Conservation (phyloP, 768 basidiomycete genomes). For the Mycena rosella region DNA sequence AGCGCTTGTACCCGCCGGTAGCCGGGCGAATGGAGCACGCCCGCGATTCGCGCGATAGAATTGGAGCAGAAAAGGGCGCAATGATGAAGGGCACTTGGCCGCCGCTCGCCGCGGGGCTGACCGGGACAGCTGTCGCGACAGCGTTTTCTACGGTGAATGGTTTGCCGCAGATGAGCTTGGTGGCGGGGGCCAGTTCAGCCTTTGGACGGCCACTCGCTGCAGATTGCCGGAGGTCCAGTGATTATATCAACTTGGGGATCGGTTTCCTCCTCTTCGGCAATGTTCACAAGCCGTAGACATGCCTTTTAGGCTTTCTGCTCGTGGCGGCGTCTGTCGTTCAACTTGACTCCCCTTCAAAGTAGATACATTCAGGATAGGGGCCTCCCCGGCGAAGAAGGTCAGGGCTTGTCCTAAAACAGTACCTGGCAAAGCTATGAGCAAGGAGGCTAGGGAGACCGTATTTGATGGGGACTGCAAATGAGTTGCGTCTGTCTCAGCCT, state of each 20-base stretch:
- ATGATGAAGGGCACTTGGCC: neutral
- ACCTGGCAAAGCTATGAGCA: neutral
- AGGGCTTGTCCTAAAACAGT: neutral
- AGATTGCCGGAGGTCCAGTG: too few relatives aligned
- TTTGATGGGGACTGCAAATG: neutral
- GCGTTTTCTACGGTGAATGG: neutral
- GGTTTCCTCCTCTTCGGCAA: neutral
- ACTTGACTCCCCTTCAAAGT: neutral
- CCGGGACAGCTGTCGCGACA: neutral
- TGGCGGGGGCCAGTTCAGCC: neutral
- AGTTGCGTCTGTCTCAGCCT: conserved; percentile 8
- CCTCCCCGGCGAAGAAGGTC: neutral
- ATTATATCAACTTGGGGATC: too few relatives aligned
- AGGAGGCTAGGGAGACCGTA: too few relatives aligned
- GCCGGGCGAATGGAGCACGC: neutral
- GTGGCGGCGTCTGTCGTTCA: neutral
- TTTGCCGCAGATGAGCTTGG: conserved; percentile 9
- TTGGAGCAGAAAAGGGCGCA: neutral
- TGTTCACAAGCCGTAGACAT: neutral
- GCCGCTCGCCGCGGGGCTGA: neutral
- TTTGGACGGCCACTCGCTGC: neutral
- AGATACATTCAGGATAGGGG: neutral
- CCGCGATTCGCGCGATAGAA: neutral
- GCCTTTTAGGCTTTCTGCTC: neutral
- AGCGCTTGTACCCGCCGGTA: neutral